phyloP scores from a whole-genome alignment of 148 eudicot genomes.

The Fagopyrum esculentum region DNA sequence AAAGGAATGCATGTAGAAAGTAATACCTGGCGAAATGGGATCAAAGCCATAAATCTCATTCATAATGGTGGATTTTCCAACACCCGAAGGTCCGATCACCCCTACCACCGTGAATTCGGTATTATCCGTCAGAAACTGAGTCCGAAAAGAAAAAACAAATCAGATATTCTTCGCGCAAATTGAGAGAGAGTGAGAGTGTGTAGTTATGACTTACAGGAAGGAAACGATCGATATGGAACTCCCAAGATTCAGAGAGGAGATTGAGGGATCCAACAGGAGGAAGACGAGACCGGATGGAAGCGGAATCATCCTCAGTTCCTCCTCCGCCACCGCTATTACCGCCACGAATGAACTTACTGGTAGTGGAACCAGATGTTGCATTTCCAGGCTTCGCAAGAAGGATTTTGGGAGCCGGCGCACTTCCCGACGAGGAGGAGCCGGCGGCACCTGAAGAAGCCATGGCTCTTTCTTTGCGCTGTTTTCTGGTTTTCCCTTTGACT shows the following conservation, averaged over 20 bases:
- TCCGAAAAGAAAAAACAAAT: background rate
- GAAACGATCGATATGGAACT: slow-evolving; percentile 64
- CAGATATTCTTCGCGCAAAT: background rate
- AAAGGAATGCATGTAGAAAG: background rate
- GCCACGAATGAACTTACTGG: slow-evolving; percentile 47
- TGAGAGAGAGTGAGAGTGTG: background rate
- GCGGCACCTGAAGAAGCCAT: slow-evolving; percentile 32
- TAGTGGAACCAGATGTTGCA: slow-evolving; percentile 21
- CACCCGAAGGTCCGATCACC: slow-evolving; percentile 80
- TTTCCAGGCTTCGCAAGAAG: slow-evolving; percentile 71
- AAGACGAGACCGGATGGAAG: slow-evolving; percentile 63
- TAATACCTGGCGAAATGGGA: slow-evolving; percentile 64
- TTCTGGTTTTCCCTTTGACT: background rate
- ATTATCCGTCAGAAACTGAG: slow-evolving; percentile 84
- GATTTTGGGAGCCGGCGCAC: slow-evolving; percentile 47
- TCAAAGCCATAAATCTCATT: slow-evolving; percentile 88
- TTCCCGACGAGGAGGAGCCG: slow-evolving; percentile 23
- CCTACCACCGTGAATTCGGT: slow-evolving; percentile 93
- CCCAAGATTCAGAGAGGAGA: slow-evolving; percentile 81
- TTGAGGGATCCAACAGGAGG: slow-evolving; percentile 74
- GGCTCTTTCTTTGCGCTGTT: background rate
- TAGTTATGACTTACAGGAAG: slow-evolving; percentile 33
- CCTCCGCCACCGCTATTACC: slow-evolving; percentile 25
- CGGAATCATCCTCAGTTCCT: slow-evolving; percentile 41
- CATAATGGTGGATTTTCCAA: slow-evolving; percentile 81